Base-by-base conservation (phyloP, 2,329 filamentous ascomycete genomes). In the Colletotrichum karsti region DNA sequence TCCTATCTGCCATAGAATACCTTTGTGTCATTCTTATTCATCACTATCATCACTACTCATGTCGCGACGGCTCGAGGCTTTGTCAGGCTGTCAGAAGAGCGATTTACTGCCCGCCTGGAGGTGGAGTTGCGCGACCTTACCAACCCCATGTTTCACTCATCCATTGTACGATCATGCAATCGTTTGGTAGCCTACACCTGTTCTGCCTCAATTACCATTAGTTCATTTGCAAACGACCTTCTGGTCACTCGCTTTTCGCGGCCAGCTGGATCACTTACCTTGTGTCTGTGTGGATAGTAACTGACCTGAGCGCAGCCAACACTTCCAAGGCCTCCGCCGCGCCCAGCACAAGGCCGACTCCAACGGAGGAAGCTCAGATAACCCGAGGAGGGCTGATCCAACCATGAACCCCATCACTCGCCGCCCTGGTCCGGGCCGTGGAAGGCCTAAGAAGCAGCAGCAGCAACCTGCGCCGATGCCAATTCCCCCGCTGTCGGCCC, bases 341-440 rank as follows among this genome's bases (percentile, higher is more conserved):
- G 82, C 85, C 22, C 85, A 88, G 72, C 84, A 86, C 71, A 89
- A 88, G 73, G 74, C 80, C 18, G 87, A 88, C 18, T 60, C 77
- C 5, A 80, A 78, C 66, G 78, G 81, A 8, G 63, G 74, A 22
- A 50, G 69, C 26, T 67, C 73, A 9, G 81, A 84, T 20, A 78
- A 69, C 44, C 71, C 80, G 22, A 77, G 79, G 44, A 83, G 78
- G 65, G 42, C 78, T 61, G 87, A 90, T 72, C 87, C 87, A 8
- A 84, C 83, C 0, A 59, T 80, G 70, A 89, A 90, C 64, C 88
- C 88, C 56, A 89, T 90, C 72, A 89, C 86, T n/a, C 82, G 87
- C 15, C 83, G 88, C 26, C 87, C 88, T 4, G 88, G 88, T 0
- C 87, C 87, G 4, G 87, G 87, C 12, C 83, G 87, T 48, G 86